Evolutionary conservation across 2,329 filamentous ascomycete genomes (phyloP).

Genomic region (Ophidiomyces ophidiicola): DNA sequence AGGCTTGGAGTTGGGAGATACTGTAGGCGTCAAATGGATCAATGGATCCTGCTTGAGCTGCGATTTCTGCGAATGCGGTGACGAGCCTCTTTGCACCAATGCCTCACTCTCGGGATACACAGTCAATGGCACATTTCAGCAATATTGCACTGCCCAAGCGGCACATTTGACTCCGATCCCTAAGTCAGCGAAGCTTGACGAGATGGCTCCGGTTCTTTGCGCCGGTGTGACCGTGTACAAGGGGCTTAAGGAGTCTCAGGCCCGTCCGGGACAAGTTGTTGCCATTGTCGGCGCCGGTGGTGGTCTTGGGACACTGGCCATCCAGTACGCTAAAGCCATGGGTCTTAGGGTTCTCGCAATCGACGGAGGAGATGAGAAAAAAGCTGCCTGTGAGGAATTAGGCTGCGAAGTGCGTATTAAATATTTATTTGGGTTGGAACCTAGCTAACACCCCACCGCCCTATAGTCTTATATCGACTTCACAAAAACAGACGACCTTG

Average conservation of each 20-base stretch:
- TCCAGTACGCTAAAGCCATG: slow-evolving; percentile 88
- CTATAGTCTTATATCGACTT: slow-evolving; percentile 66
- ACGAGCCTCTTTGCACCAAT: slow-evolving; percentile 71
- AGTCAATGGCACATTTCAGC: slow-evolving; percentile 85
- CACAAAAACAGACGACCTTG: slow-evolving; percentile 58
- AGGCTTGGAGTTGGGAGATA: slow-evolving; percentile 69
- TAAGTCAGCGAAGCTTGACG: slow-evolving; percentile 62
- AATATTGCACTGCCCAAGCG: slow-evolving; percentile 81
- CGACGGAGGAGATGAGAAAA: slow-evolving; percentile 73
- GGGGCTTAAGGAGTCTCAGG: slow-evolving; percentile 73
- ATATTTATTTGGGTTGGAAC: background rate
- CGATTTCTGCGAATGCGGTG: slow-evolving; percentile 65
- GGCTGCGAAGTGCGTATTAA: slow-evolving; percentile 45
- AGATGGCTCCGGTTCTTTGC: slow-evolving; percentile 67
- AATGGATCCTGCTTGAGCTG: slow-evolving; percentile 77
- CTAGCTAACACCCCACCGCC: slow-evolving; percentile 4
- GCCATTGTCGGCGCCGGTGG: slow-evolving; percentile 80
- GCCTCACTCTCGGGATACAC: slow-evolving; percentile 77
- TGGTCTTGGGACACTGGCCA: slow-evolving; percentile 64
- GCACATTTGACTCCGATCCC: slow-evolving; percentile 72
- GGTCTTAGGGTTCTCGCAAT: slow-evolving; percentile 69
- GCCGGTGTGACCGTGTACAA: slow-evolving; percentile 84
- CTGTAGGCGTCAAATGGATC: slow-evolving; percentile 85
- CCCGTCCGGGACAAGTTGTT: slow-evolving; percentile 60
- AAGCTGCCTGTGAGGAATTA: slow-evolving; percentile 50